Conservation (phyloP, 768 basidiomycete genomes). For the Phanerodontia chrysosporium region DNA sequence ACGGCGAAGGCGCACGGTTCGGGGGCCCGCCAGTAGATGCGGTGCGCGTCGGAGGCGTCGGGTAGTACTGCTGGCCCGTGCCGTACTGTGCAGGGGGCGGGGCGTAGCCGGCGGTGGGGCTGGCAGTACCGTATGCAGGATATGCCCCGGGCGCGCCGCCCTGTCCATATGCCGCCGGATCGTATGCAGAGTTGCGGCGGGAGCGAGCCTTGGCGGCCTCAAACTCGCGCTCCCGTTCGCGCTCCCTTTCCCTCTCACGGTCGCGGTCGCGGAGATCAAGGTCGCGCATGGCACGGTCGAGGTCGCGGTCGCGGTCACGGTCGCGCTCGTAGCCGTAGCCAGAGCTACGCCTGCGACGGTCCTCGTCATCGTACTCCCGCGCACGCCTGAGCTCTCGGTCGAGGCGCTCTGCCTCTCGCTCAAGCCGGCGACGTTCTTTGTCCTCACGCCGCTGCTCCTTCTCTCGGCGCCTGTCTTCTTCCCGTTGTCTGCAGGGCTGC, state of each 20-base stretch:
- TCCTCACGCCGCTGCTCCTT: constrained; percentile 39
- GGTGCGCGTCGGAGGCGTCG: background rate
- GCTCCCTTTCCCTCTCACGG: constrained; percentile 1
- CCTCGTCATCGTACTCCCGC: constrained; percentile 28
- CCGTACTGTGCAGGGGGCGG: background rate
- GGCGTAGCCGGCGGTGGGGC: background rate
- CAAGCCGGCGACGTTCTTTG: constrained; percentile 31
- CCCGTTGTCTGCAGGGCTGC: constrained; percentile 29
- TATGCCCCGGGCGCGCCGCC: constrained; percentile 2
- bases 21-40: background rate
- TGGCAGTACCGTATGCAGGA: background rate
- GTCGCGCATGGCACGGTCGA: constrained; percentile 47
- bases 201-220: constrained; percentile 3
- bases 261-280: background rate
- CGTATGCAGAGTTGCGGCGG: constrained; percentile 12
- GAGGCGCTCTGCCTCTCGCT: constrained; percentile 18
- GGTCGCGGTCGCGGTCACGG: constrained; percentile 24
- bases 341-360: constrained; percentile 25
- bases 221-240: constrained; percentile 1
- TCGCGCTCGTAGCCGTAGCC: constrained; percentile 18
- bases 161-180: constrained; percentile 22
- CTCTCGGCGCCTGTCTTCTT: constrained; percentile 49
- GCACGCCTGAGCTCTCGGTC: constrained; percentile 15
- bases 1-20: constrained; percentile 8
- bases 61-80: background rate